Evolutionary conservation across 2,329 filamentous ascomycete species (phyloP), one percentile per base, ranked within the genome.

Genomic region (Fusarium heterosporum): DNA sequence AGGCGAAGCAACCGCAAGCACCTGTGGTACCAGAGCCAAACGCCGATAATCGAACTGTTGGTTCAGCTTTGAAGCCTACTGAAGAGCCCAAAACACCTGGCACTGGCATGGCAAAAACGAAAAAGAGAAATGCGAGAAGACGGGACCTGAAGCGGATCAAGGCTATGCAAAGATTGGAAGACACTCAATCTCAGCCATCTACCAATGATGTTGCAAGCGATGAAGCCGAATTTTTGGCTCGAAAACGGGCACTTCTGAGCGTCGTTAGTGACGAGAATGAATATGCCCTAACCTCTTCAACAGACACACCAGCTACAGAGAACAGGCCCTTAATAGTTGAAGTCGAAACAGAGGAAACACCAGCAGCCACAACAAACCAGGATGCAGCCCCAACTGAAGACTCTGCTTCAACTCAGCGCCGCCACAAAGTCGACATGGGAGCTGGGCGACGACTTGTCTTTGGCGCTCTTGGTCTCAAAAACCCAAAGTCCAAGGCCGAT

Each of bases 371-470:
- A n/a, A 41, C 39, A 7, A 17, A 34, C 10, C 45, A 64, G 32
- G 32, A 69, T 17, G 40, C 7, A 22, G 34, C 55, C 4, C 54
- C 42, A 19, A 40, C 34, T 28, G 49, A 64, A 11, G 65, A 69
- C 9, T 38, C 64, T 10, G 43, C 16, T 13, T 34, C 69, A 34
- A 41, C 64, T 34, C 51, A 66, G 28, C 58, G 66, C 29, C 55
- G 75, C 51, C 17, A 60, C 17, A 73, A 72, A 29, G 61, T 80
- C 10, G 78, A 86, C 55, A 63, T 93, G 29, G 85, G 83, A 16
- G 89, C 89, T 50, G 87, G 89, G 4, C 84, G 87, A 52, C 85
- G 92, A 66, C 80, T 94, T 56, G 76, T 95, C 0, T 92, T 93
- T 70, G 89, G 89, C 10, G 89, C 91, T 8, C 81, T 95, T 5